phyloP scores from a whole-genome alignment of 208 protist species.

The Crithidia bombi region DNA sequence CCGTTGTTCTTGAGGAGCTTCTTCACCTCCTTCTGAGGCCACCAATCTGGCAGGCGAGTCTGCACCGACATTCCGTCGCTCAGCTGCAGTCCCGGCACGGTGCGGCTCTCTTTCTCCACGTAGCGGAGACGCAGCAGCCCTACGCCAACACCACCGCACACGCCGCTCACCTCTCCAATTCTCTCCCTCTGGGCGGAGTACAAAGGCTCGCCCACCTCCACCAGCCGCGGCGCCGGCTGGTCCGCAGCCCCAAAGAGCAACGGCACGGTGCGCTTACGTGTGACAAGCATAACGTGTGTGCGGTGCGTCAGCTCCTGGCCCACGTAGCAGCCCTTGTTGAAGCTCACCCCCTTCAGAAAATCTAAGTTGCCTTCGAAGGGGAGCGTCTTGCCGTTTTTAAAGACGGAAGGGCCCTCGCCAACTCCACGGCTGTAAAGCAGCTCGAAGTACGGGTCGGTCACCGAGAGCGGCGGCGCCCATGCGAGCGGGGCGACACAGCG shows the following conservation, averaged over 20 bases:
- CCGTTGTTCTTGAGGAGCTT: slow-evolving; percentile 71
- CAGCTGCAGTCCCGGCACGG: slow-evolving; percentile 48
- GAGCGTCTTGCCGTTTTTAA: slow-evolving; percentile 67
- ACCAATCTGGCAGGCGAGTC: slow-evolving; percentile 68
- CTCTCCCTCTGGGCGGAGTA: slow-evolving; percentile 44
- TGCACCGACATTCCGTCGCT: slow-evolving; percentile 42
- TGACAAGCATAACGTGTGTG: slow-evolving; percentile 94
- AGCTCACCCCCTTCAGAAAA: slow-evolving; percentile 90
- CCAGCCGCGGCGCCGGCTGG: not conserved
- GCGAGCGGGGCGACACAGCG: slow-evolving; percentile 20
- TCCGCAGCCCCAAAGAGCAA: slow-evolving; percentile 45
- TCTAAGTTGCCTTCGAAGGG: slow-evolving; percentile 95
- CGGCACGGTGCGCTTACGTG: slow-evolving; percentile 92
- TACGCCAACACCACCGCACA: slow-evolving; percentile 52
- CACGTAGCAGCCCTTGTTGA: slow-evolving; percentile 97
- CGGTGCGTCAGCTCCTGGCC: slow-evolving; percentile 96
- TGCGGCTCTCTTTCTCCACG: slow-evolving; percentile 56
- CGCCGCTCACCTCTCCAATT: slow-evolving; percentile 68
- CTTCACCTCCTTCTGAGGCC: slow-evolving; percentile 70
- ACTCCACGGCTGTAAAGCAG: slow-evolving; percentile 75
- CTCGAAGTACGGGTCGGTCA: slow-evolving; percentile 39
- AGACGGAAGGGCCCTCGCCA: slow-evolving; percentile 83
- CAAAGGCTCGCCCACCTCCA: slow-evolving; percentile 47
- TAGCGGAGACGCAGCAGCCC: slow-evolving; percentile 80
- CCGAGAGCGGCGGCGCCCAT: slow-evolving; percentile 19